These are phyloP conservation scores for Chloranthus sessilifolius DNA, from an alignment of 164 flowering plant genomes.

Conservation along the genomic window DNA sequence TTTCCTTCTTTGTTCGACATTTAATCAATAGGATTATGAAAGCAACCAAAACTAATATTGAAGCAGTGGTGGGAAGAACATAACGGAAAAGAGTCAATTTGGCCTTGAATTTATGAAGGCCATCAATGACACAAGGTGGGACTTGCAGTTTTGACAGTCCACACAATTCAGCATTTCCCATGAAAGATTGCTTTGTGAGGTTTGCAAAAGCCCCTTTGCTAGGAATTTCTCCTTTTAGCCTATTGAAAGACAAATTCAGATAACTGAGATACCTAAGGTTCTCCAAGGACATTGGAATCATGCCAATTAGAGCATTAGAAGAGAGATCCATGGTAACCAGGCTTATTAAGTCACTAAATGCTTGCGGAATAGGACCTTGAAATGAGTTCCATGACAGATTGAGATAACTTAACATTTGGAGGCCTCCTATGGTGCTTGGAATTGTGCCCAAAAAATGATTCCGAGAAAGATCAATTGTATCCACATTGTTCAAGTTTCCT, in stretches of 20 bases:
- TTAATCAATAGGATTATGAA: background rate
- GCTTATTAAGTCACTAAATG: slow-evolving; percentile 6
- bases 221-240: slow-evolving; percentile 20
- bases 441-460: slow-evolving; percentile 1
- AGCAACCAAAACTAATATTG: background rate
- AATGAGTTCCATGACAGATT: slow-evolving; percentile 5
- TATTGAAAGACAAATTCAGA: slow-evolving; percentile 15
- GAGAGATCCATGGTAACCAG: slow-evolving; percentile 5
- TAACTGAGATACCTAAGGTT: background rate
- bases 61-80: no score
- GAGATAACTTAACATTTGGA: background rate
- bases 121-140: slow-evolving; percentile 2
- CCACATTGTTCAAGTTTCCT: background rate
- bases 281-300: slow-evolving; percentile 4
- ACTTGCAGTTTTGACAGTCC: background rate
- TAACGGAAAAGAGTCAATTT: background rate
- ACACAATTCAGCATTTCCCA: background rate
- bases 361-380: slow-evolving; percentile 9
- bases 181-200: background rate
- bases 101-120: background rate
- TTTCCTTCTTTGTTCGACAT: background rate
- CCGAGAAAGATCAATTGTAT: background rate
- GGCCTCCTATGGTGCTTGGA: slow-evolving; percentile 2
- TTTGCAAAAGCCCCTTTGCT: slow-evolving; percentile 10
- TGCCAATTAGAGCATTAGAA: slow-evolving; percentile 5